These are phyloP conservation scores for Penicillium crystallinum DNA, from an alignment of 495 filamentous ascomycete species.

Conservation along the genomic window DNA sequence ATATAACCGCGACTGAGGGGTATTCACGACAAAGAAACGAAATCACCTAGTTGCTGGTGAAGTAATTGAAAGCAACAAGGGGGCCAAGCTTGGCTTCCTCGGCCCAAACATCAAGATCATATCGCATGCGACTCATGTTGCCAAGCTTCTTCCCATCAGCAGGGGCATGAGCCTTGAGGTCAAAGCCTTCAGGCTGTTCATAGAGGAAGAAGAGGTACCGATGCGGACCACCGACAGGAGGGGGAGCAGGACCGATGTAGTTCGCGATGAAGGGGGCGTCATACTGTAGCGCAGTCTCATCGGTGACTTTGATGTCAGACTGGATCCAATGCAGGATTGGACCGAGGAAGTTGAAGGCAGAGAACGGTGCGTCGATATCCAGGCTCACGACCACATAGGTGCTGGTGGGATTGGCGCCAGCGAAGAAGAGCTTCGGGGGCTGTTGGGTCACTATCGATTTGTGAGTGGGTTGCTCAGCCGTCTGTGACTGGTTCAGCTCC, in stretches of 20 bases:
- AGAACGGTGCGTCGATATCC: slow-evolving; percentile 52
- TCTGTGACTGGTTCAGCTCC: not conserved
- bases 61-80: slow-evolving; percentile 52
- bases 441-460: slow-evolving; percentile 26
- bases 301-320: slow-evolving; percentile 33
- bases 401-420: slow-evolving; percentile 13
- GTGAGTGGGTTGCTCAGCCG: not conserved
- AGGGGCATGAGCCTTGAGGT: slow-evolving; percentile 39
- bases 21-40: not conserved
- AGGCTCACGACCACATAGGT: slow-evolving; percentile 45
- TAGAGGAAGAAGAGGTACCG: slow-evolving; percentile 55
- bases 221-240: slow-evolving; percentile 46
- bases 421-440: slow-evolving; percentile 24
- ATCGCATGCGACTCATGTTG: slow-evolving; percentile 41
- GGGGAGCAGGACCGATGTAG: slow-evolving; percentile 49
- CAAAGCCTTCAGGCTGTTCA: slow-evolving; percentile 49
- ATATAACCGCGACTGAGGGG: too few species aligned
- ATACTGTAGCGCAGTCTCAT: slow-evolving; percentile 11
- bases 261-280: slow-evolving; percentile 34
- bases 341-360: slow-evolving; percentile 33
- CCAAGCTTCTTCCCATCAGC: slow-evolving; percentile 37
- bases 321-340: slow-evolving; percentile 50
- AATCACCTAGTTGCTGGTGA: slow-evolving; percentile 32
- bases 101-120: slow-evolving; percentile 46
- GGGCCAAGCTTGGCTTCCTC: slow-evolving; percentile 42